phyloP scores from a whole-genome alignment of 805 yeast genomes.

The Teunomyces kruisii region DNA sequence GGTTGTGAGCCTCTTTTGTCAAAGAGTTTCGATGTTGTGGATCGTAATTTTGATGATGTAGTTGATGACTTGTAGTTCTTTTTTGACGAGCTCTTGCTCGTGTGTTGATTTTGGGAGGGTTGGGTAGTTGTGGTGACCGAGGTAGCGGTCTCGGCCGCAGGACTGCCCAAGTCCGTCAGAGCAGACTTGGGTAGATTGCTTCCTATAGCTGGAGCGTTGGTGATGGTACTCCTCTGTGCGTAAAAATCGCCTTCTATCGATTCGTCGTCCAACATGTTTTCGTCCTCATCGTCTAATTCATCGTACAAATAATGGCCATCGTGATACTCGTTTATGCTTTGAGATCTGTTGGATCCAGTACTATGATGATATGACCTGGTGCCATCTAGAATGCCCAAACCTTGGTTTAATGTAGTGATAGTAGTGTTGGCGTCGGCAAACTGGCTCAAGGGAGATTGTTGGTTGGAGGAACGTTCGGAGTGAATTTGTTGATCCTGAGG shows the following conservation, averaged over 20 bases:
- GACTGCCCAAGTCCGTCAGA: not conserved
- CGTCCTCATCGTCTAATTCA: constrained; percentile 21
- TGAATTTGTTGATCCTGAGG: constrained; percentile 9
- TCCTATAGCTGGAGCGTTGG: constrained; percentile 1
- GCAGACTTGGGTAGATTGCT: not conserved
- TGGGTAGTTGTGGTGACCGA: not conserved
- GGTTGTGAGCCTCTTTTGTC: constrained; percentile 73
- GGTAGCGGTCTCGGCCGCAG: not conserved
- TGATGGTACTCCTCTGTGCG: constrained; percentile 4
- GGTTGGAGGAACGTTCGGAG: not conserved
- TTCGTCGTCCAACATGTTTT: constrained; percentile 25
- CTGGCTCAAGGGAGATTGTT: constrained; percentile 2
- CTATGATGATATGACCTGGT: constrained; percentile 10
- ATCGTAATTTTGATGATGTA: constrained; percentile 48
- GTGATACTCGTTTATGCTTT: constrained; percentile 24
- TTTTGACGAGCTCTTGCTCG: constrained; percentile 22
- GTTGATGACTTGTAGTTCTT: constrained; percentile 31
- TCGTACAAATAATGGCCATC: constrained; percentile 27
- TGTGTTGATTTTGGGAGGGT: constrained; percentile 3
- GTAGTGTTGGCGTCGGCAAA: constrained; percentile 1
- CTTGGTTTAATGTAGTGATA: constrained; percentile 6
- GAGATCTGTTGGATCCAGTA: constrained; percentile 8
- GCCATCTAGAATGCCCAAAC: constrained; percentile 14
- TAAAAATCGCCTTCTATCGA: constrained; percentile 31
- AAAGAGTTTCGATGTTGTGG: constrained; percentile 72